Conservation (phyloP, 768 basidiomycete genomes). For the Phylloporus sp. region DNA sequence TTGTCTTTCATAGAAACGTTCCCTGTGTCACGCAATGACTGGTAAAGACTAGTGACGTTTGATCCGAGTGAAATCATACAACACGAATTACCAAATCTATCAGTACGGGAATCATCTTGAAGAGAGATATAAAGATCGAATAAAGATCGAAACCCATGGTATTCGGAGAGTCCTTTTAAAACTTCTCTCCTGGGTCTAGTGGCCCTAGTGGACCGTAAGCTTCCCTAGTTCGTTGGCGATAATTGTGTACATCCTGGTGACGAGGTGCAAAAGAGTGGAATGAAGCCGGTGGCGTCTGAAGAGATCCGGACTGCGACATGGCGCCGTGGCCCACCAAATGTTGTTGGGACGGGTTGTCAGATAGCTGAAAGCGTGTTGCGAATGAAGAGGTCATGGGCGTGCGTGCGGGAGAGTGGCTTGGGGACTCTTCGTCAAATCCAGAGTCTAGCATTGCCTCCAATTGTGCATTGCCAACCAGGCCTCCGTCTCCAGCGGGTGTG, state of each 20-base stretch:
- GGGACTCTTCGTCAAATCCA: conserved; percentile 69
- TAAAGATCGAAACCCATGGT: conserved; percentile 28
- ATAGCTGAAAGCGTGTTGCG: conserved; percentile 57
- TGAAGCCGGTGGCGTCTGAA: conserved; percentile 29
- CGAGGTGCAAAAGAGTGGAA: conserved; percentile 28
- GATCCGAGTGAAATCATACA: conserved; percentile 16
- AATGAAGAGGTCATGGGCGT: conserved; percentile 31
- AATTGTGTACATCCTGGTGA: conserved; percentile 30
- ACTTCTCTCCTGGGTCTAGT: conserved; percentile 53
- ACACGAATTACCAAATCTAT: conserved; percentile 1
- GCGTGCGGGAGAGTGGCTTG: conserved; percentile 43
- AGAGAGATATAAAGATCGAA: conserved; percentile 9
- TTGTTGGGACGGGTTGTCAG: conserved; percentile 45
- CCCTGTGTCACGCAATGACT: too few relatives aligned
- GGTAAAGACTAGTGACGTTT: too few relatives aligned
- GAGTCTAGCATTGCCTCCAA: conserved; percentile 89
- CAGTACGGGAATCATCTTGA: not conserved
- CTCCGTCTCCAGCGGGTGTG: conserved; percentile 26
- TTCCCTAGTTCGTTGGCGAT: conserved; percentile 33
- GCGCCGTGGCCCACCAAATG: conserved; percentile 46
- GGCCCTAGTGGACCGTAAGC: conserved; percentile 53
- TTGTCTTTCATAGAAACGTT: too few relatives aligned
- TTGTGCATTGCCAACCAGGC: conserved; percentile 63
- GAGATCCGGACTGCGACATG: conserved; percentile 45
- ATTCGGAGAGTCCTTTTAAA: conserved; percentile 34